Conservation (phyloP, 176 grass and related monocot genomes). For the Saccharum spontaneum region DNA sequence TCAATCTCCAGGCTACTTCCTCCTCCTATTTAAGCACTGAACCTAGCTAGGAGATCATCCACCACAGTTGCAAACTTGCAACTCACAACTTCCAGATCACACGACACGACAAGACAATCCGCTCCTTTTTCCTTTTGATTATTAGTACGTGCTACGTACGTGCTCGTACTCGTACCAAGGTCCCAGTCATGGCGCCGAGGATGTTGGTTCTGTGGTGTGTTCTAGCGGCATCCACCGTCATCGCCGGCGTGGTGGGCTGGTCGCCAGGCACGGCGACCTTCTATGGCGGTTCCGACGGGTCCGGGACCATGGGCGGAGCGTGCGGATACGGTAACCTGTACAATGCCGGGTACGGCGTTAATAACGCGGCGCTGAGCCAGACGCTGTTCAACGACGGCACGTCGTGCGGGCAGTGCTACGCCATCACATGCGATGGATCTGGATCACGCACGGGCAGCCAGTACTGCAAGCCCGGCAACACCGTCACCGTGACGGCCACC, state of each 20-base stretch:
- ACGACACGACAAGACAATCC: neutral
- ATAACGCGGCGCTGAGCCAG: slow-evolving; percentile 53
- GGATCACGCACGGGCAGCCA: neutral
- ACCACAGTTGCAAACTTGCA: neutral
- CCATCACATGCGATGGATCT: slow-evolving; percentile 30
- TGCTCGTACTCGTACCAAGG: neutral
- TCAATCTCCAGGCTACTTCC: neutral
- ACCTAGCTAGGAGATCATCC: neutral
- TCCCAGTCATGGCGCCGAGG: neutral
- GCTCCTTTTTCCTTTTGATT: neutral
- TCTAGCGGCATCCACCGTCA: neutral
- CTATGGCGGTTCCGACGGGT: slow-evolving; percentile 53
- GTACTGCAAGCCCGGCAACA: slow-evolving; percentile 23
- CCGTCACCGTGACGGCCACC: slow-evolving; percentile 55
- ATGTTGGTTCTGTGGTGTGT: neutral
- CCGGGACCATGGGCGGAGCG: slow-evolving; percentile 57
- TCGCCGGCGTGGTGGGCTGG: neutral
- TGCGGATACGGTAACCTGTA: slow-evolving; percentile 65
- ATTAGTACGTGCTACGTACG: neutral
- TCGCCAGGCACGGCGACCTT: slow-evolving; percentile 41
- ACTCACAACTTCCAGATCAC: neutral
- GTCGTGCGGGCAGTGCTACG: slow-evolving; percentile 60
- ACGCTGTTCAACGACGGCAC: slow-evolving; percentile 48
- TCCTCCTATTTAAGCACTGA: slow-evolving; percentile 9
- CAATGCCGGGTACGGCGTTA: slow-evolving; percentile 44